A percentile compares a stretch with the other conserved stretches of the same genome.
These are phyloP conservation scores for Leccinum fibrillosum DNA, from an alignment of 768 basidiomycete genomes.

Conservation along the genomic window DNA sequence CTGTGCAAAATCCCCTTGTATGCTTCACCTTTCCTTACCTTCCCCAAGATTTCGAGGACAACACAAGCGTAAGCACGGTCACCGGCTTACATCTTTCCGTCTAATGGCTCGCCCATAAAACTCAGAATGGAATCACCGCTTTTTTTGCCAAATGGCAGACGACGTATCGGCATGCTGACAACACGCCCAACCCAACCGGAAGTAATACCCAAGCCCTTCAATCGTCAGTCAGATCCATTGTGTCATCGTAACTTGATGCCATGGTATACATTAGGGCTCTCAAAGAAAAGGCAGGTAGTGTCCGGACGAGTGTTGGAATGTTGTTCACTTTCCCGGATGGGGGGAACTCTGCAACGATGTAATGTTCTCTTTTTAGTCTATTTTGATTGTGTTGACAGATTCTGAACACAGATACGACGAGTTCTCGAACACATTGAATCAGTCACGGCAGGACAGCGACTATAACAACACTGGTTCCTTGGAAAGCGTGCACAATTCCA, in stretches of 20 bases:
- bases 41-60: conserved; percentile 20
- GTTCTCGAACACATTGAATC: conserved; percentile 24
- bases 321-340: conserved; percentile 19
- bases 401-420: conserved; percentile 23
- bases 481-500: conserved; percentile 19
- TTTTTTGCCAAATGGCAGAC: conserved; percentile 20
- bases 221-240: conserved; percentile 6
- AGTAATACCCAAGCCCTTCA: conserved; percentile 14
- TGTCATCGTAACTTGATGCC: neutral
- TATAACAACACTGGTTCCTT: conserved; percentile 15
- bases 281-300: conserved; percentile 10
- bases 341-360: conserved; percentile 13
- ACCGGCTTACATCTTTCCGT: neutral
- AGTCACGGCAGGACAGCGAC: conserved; percentile 16
- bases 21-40: conserved; percentile 15
- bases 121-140: conserved; percentile 10
- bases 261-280: conserved; percentile 7
- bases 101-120: neutral
- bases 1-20: conserved; percentile 19
- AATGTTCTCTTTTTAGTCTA: neutral
- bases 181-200: conserved; percentile 7
- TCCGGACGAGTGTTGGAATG: conserved; percentile 17
- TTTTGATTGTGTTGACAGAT: neutral
- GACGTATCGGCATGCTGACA: conserved; percentile 18
- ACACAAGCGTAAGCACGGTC: conserved; percentile 3